Evolutionary conservation across 352 stramenopile genomes (phyloP).

Genomic region (Pilasporangium apinafurcum): DNA sequence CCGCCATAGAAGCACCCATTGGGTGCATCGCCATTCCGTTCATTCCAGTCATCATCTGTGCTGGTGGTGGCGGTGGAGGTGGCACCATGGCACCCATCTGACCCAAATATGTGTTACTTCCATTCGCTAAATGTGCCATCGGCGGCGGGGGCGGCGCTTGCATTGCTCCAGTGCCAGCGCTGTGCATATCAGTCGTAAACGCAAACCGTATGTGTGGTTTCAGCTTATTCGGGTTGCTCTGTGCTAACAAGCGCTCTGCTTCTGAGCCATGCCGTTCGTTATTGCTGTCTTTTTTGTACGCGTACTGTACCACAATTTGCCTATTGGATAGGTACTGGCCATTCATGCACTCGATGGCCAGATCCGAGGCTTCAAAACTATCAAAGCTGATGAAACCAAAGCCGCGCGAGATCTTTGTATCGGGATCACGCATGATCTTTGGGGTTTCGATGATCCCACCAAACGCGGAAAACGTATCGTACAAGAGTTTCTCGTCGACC

Average conservation of each 20-base stretch:
- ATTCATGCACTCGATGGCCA: constrained; percentile 99
- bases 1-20: constrained; percentile 11
- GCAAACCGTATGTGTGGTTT: constrained; percentile 78
- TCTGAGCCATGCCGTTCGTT: constrained; percentile 91
- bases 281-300: constrained; percentile 97
- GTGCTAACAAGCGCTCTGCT: constrained; percentile 81
- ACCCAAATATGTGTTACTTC: constrained; percentile 23
- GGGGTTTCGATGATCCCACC: constrained; percentile 95
- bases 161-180: constrained; percentile 9
- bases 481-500: constrained; percentile 98
- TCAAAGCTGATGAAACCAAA: constrained; percentile 98
- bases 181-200: constrained; percentile 17
- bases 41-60: constrained; percentile 19
- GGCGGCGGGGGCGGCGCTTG: constrained; percentile 23
- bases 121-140: constrained; percentile 9
- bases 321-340: constrained; percentile 97
- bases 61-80: constrained; percentile 21
- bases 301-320: constrained; percentile 98
- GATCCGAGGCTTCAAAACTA: constrained; percentile 95
- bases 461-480: constrained; percentile 99
- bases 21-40: constrained; percentile 25
- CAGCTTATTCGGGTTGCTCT: constrained; percentile 77
- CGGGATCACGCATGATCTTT: constrained; percentile 93
- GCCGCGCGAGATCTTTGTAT: constrained; percentile 90
- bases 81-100: constrained; percentile 22